Conservation (phyloP, 345 rosid genomes). For the Durio zibethinus region DNA sequence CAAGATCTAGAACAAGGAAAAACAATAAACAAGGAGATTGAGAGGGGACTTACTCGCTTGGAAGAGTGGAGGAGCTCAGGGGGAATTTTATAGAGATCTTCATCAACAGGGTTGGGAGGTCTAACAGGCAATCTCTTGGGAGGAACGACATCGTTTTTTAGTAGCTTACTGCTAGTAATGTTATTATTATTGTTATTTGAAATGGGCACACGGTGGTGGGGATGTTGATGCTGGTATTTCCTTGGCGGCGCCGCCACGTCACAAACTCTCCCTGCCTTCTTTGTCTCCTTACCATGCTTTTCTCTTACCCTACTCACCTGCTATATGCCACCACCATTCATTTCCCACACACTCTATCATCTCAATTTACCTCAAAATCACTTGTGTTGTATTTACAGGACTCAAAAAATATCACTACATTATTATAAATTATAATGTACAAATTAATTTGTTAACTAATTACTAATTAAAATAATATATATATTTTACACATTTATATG, state of each 20-base stretch:
- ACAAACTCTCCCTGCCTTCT: slow-evolving; percentile 54
- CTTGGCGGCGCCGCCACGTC: slow-evolving; percentile 51
- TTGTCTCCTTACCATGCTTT: slow-evolving; percentile 47
- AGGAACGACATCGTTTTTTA: slow-evolving; percentile 17
- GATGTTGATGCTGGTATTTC: slow-evolving; percentile 21
- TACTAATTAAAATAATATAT: too few relatives aligned
- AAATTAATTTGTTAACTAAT: too few relatives aligned
- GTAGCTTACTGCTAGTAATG: slow-evolving; percentile 14
- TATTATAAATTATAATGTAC: too few relatives aligned
- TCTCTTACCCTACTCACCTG: slow-evolving; percentile 39
- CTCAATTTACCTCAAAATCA: too few relatives aligned
- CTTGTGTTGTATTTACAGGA: too few relatives aligned
- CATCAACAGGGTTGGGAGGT: slow-evolving; percentile 69
- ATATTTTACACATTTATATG: too few relatives aligned
- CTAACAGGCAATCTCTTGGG: slow-evolving; percentile 16
- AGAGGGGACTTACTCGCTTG: slow-evolving; percentile 40
- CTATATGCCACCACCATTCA: background rate
- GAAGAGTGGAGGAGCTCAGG: slow-evolving; percentile 67
- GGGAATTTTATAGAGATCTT: slow-evolving; percentile 89
- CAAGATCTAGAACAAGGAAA: too few relatives aligned
- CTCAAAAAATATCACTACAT: too few relatives aligned
- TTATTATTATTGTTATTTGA: slow-evolving; percentile 11
- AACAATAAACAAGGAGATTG: background rate
- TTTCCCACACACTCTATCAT: background rate
- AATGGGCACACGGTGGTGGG: slow-evolving; percentile 8